Percentiles rank a stretch among this genome's conserved stretches.
Evolutionary conservation across 352 stramenopile genomes (phyloP).

Genomic region (Globisporangium barbulae): DNA sequence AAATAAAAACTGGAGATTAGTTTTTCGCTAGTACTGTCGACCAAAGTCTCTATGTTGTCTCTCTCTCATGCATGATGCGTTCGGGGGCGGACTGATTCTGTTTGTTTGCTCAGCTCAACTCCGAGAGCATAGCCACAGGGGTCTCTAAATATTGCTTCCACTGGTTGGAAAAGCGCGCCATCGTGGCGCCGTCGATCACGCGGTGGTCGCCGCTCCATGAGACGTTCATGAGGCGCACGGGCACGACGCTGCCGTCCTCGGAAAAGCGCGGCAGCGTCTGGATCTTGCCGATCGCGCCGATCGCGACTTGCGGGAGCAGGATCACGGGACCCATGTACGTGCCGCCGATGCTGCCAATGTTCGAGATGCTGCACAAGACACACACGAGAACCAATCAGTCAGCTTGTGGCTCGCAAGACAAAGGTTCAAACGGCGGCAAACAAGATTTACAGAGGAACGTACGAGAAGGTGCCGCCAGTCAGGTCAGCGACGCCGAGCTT

Average conservation of each 20-base stretch:
- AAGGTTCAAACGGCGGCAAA: not conserved
- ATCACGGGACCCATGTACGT: conserved; percentile 98
- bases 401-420: not conserved
- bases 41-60: not conserved
- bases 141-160: conserved; percentile 97
- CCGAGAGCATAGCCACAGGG: conserved; percentile 89
- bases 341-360: conserved; percentile 96
- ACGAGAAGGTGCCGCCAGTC: conserved; percentile 89
- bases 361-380: conserved; percentile 58
- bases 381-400: conserved; percentile 3
- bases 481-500: conserved; percentile 88
- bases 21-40: not conserved
- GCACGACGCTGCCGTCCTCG: conserved; percentile 75
- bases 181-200: conserved; percentile 97
- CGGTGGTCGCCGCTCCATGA: conserved; percentile 98
- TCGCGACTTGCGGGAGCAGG: conserved; percentile 94
- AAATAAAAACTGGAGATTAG: not conserved
- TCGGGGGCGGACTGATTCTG: not conserved
- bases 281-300: conserved; percentile 96
- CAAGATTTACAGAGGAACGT: conserved; percentile 21
- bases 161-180: conserved; percentile 96
- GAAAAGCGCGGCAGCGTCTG: conserved; percentile 95
- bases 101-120: conserved; percentile 67
- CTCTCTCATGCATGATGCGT: not conserved
- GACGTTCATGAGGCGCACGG: conserved; percentile 93